Evolutionary conservation across 495 filamentous ascomycete genomes (phyloP), one percentile per base, ranked within the genome.

Genomic region (Aspergillus affinis): DNA sequence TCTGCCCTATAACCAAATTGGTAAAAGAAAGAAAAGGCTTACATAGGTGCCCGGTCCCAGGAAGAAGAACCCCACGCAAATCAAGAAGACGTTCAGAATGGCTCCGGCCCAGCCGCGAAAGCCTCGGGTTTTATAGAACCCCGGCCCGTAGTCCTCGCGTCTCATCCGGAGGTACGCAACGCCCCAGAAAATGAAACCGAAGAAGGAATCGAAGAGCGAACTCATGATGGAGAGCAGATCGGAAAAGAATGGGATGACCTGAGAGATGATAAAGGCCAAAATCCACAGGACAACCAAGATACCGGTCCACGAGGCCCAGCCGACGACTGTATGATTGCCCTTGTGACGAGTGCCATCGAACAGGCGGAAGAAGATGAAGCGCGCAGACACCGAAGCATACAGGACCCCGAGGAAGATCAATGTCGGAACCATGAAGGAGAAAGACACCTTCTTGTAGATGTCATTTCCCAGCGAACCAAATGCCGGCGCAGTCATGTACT

Each of bases 131-230:
- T 78, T 85, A 26, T 84, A 81, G 55, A 89, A 87, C 0, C 73
- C 71, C 3, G 84, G 75, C 3, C 87, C 84, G 61, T 88, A 79
- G 57, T 93, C 90, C 0, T 81, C 87, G 47, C 74, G 70, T 17
- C 91, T 80, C 91, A 96, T 92, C 30, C 90, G 85, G 61, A 94
- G 80, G 69, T 94, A 96, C 1, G 91, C 91, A 5, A 90, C 83
- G 29, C 91, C 91, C 91, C 91, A 96, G 81, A 94, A 96, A 66
- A 95, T 93, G 75, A 93, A 96, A 18, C 91, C 91, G 61, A 96
- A 96, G 77, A 94, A 95, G 23, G 88, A 91, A 72, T 96, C 91
- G 65, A 96, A 96, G 15, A 96, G 82, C 18, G 90, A 90, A 62
- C 90, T 93, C 90, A 95, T 92, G 54, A 96, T 82, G 8, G 87